Percentiles rank a stretch among this genome's conserved stretches.
These are phyloP conservation scores for Quercus tomentella DNA, from an alignment of 331 rosid species.

Conservation along the genomic window DNA sequence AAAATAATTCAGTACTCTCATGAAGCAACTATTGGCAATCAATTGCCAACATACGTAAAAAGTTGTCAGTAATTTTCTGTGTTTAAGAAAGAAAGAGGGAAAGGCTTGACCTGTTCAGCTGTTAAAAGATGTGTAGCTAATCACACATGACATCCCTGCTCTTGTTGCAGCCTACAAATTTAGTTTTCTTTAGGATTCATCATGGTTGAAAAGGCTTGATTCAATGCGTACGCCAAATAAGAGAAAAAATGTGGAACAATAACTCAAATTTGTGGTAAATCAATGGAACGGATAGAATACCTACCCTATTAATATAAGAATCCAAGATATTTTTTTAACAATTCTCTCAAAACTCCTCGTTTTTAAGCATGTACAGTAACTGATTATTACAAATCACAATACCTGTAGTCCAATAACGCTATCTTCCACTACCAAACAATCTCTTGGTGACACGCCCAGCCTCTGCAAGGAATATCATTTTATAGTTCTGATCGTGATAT, in stretches of 20 bases:
- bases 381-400: neutral
- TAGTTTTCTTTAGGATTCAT: neutral
- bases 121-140: constrained; percentile 85
- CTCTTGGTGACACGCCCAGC: constrained; percentile 53
- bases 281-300: neutral
- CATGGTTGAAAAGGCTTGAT: neutral
- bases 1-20: constrained; percentile 11
- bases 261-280: constrained; percentile 3
- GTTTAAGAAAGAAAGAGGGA: neutral
- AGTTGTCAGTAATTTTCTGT: constrained; percentile 2
- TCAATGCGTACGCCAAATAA: neutral
- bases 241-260: constrained; percentile 4
- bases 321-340: neutral
- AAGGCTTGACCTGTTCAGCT: constrained; percentile 62
- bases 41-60: neutral
- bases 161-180: constrained; percentile 71
- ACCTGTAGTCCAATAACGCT: constrained; percentile 95
- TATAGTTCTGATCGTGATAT: neutral
- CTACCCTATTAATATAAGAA: neutral
- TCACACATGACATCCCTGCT: constrained; percentile 91
- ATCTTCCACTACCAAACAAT: constrained; percentile 87
- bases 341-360: neutral
- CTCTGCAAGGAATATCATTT: constrained; percentile 47
- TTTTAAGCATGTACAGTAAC: neutral
- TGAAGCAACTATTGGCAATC: constrained; percentile 7